Base-by-base conservation (phyloP, 2,329 filamentous ascomycete genomes). In the Nothophaeocryptopus gaeumannii region DNA sequence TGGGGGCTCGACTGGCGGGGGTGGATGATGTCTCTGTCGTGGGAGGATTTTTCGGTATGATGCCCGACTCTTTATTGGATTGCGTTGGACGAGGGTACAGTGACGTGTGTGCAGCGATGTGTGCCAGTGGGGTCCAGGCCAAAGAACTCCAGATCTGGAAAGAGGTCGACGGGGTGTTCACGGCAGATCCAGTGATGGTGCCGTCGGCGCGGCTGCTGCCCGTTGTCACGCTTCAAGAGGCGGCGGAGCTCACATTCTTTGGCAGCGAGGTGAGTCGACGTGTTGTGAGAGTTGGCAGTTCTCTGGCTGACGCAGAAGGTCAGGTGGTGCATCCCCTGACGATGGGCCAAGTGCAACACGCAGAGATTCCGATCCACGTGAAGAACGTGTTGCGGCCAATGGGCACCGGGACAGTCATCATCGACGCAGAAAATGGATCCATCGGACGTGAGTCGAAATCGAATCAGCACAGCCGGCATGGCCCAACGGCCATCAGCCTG, bases 91-190 rank as follows among this genome's bases (percentile, higher is more conserved):
- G 35, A 37, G 35, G 35, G 35, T 37, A 37, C n/a, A 37, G 35
- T 13, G 35, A 37, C n/a, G 35, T 37, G 16, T 37, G 35, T 37
- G 35, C 35, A 14, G 35, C 35, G 35, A 37, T 37, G 35, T 37
- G 35, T 37, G 35, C 35, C 7, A 37, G 35, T 37, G 35, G 16
- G n/a, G 12, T 37, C 13, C 8, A 14, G n/a, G 35, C 35, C 35
- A 37, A 13, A 37, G 35, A 37, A 37, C 35, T 37, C 35, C 35
- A 37, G 35, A 37, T 37, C n/a, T 37, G 35, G 35, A 37, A 37
- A 37, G 35, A 37, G 16, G 35, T 37, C 8, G 35, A 37, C n/a
- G 35, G 35, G n/a, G 35, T 37, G n/a, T 37, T 37, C 13, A 37
- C 35, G 8, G 35, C 35, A 14, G 35, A 37, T 37, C 35, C 35